Evolutionary conservation across 2,329 filamentous ascomycete species (phyloP), one percentile per base, ranked within the genome.

Genomic region (Phialophora chinensis): DNA sequence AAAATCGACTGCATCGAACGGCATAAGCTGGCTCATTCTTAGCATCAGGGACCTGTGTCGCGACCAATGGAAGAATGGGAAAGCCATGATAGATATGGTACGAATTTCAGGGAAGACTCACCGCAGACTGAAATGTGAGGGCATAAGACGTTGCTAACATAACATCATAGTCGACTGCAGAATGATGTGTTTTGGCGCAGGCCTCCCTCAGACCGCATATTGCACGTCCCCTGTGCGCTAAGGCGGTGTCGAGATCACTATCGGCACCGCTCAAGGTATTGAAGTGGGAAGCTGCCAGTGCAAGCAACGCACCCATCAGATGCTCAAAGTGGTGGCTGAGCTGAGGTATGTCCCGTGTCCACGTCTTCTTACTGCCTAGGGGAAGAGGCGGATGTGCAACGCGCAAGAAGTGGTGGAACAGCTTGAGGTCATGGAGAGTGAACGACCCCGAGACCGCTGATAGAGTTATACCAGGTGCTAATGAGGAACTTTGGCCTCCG

Each of bases 241-340:
- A 87, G 31, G 84, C 81, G 12, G 83, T 79, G 11, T 82, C 75
- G 11, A 90, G 80, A 63, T 81, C 81, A 1, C 81, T 73, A 65
- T 85, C 86, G 0, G 79, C 75, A 3, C 77, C 76, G 4, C 90
- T 59, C n/a, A 72, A 47, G 7, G 69, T 29, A 17, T 23, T 62
- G 25, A 73, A 80, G 68, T 91, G 86, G 0, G 88, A 90, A 47
- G 89, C 89, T 1, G 88, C 83, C 66, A 90, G 83, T 14, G 87
- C 88, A 0, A 90, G 82, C 57, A 91, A 87, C 3, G 88, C 87
- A 74, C 91, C 88, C 85, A 91, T 90, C 11, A 90, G 81, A 65
- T 86, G 89, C 62, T 89, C 86, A 68, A 89, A 83, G 84, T 88
- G 50, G 42, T 90, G 86, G 1, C 88, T 88, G 62, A 90, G 83